phyloP scores from a whole-genome alignment of 176 grass and related monocot genomes.

The Lolium multiflorum region DNA sequence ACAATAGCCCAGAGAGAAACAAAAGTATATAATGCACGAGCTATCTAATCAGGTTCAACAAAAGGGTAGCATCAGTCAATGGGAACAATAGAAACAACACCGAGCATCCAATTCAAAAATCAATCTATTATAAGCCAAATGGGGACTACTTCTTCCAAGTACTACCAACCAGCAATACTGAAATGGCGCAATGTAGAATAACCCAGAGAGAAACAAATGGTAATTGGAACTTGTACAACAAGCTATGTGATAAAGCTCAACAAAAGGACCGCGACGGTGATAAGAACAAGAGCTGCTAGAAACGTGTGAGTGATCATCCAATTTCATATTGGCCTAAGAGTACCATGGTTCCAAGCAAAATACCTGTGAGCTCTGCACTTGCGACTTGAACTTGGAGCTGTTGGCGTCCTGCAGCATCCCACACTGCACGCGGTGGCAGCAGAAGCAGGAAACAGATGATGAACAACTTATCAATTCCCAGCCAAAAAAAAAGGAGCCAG shows the following conservation, averaged over 20 bases:
- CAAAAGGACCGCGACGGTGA: neutral
- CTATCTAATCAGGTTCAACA: too few species aligned
- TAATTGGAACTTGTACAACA: neutral
- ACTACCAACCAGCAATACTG: neutral
- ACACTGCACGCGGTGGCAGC: conserved; percentile 44
- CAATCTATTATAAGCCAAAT: neutral
- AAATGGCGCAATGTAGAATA: neutral
- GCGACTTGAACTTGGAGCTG: conserved; percentile 88
- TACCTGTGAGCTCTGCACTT: conserved; percentile 90
- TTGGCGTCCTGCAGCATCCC: conserved; percentile 91
- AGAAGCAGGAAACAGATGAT: neutral
- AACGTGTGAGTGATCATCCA: too few species aligned
- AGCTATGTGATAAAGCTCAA: neutral
- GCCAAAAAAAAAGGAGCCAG: neutral
- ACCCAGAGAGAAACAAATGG: neutral
- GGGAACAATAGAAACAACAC: too few species aligned
- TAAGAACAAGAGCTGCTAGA: too few species aligned
- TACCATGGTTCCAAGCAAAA: neutral
- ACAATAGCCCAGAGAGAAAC: too few species aligned
- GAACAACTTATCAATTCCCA: neutral
- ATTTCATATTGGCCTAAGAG: neutral
- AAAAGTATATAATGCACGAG: too few species aligned
- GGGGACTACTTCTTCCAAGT: neutral
- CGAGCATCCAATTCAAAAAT: too few species aligned
- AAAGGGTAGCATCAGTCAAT: too few species aligned